Evolutionary conservation across 306 rosid species (phyloP), one percentile per base, ranked within the genome.

Genomic region (Fagus crenata): DNA sequence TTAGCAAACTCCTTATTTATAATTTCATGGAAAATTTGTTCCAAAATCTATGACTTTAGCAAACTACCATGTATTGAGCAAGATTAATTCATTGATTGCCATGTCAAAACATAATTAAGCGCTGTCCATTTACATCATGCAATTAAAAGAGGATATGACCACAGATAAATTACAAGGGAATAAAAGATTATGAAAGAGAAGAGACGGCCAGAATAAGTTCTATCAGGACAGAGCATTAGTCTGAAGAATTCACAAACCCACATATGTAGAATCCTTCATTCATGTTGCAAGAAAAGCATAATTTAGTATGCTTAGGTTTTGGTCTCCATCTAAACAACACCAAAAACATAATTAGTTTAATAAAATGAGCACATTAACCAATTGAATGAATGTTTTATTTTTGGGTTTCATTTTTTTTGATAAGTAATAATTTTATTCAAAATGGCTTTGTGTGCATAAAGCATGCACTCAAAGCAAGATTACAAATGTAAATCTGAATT

Each of bases 191-290:
- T 49, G n/a, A 17, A 65, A 36, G 6, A 36, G 6, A 28, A 36
- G 49, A 39, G 71, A 0, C 2, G 4, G 12, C 37, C 49, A 39
- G 31, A 5, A 37, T 39, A 65, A 65, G 32, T 17, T 65, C 71
- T 65, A 14, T 65, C 49, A 17, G 71, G 49, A 65, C 32, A 37
- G 71, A 65, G 32, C 49, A 65, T 17, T 65, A 65, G 37, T 17
- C 12, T 65, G 71, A 65, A 65, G 49, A 49, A 37, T 39, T 65
- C 49, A 39, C 71, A 39, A 65, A 65, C 71, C 46, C 33, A n/a
- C 49, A 36, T 64, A 14, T 6, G 49, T n/a, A 12, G 13, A 9
- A 39, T 39, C 49, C 49, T 37, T 65, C 28, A 17, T 65, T 65
- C 46, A 37, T 65, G 28, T 39, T 7, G 18, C 49, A 65, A 65